Percentiles rank a stretch among this genome's conserved stretches.
Evolutionary conservation across 2,329 filamentous ascomycete species (phyloP).

Genomic region (Escovopsis sp.): DNA sequence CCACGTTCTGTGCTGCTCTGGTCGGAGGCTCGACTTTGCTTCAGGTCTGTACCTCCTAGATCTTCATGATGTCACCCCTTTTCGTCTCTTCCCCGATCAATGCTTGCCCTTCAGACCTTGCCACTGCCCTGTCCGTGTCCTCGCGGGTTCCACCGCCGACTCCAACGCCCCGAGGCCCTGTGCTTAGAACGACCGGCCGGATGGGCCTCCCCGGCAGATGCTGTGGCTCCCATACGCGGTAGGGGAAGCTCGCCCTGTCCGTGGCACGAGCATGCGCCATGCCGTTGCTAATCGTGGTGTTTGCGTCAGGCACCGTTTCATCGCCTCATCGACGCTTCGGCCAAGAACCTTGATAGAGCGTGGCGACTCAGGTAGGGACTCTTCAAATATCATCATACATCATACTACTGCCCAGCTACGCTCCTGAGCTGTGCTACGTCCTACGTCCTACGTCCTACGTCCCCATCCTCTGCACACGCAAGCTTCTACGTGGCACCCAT

Average conservation of each 20-base stretch:
- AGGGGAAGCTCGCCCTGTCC: background rate
- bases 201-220: background rate
- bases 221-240: background rate
- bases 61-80: too few relatives aligned
- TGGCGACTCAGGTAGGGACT: slow-evolving; percentile 14
- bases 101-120: too few relatives aligned
- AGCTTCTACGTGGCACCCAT: background rate
- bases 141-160: too few relatives aligned
- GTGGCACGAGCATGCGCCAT: background rate
- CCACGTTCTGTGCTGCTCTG: slow-evolving; percentile 46
- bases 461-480: background rate
- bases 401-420: background rate
- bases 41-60: too few relatives aligned
- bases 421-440: background rate
- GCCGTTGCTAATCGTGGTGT: slow-evolving; percentile 1
- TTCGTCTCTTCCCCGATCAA: too few relatives aligned
- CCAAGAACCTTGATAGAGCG: slow-evolving; percentile 11
- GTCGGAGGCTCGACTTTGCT: slow-evolving; percentile 46
- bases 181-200: too few relatives aligned
- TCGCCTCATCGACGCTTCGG: slow-evolving; percentile 14
- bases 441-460: slow-evolving; percentile 1
- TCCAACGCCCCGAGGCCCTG: too few relatives aligned
- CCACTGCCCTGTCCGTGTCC: too few relatives aligned
- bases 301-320: slow-evolving; percentile 16
- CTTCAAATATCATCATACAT: background rate